Evolutionary conservation across 306 rosid species (phyloP).

Genomic region (Calophaca sinica): DNA sequence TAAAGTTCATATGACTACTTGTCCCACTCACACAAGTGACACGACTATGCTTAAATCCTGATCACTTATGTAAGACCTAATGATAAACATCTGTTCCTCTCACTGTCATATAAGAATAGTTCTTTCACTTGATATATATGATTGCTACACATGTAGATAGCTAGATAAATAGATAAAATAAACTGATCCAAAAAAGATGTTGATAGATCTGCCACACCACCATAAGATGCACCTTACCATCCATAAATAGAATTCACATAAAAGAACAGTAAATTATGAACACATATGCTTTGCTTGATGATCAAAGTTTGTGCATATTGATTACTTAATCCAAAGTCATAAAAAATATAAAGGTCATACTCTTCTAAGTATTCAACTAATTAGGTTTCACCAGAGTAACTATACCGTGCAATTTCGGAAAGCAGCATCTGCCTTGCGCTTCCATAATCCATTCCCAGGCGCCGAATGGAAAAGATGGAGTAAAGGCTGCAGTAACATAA

Average conservation of each 20-base stretch:
- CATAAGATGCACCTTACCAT: constrained; percentile 9
- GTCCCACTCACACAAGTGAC: neutral
- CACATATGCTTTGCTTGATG: neutral
- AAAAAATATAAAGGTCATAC: constrained; percentile 8
- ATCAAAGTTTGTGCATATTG: neutral
- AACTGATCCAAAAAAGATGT: neutral
- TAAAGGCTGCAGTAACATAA: constrained; percentile 74
- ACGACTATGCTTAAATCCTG: neutral
- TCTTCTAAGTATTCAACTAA: constrained; percentile 20
- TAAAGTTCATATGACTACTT: neutral
- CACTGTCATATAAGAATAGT: neutral
- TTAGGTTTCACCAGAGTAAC: constrained; percentile 25
- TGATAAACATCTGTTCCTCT: neutral
- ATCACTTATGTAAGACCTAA: constrained; percentile 1
- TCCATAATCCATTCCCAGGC: constrained; percentile 93
- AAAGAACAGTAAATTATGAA: constrained; percentile 8
- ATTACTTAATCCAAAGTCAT: constrained; percentile 4
- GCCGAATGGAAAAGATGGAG: constrained; percentile 75
- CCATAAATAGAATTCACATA: constrained; percentile 2
- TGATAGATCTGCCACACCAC: neutral
- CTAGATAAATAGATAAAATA: too few relatives aligned
- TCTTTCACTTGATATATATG: neutral
- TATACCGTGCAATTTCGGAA: constrained; percentile 78
- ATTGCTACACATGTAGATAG: neutral
- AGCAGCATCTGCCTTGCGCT: constrained; percentile 95